phyloP scores from a whole-genome alignment of 1,139 yeast species.

The Debaryomyces coudertii region DNA sequence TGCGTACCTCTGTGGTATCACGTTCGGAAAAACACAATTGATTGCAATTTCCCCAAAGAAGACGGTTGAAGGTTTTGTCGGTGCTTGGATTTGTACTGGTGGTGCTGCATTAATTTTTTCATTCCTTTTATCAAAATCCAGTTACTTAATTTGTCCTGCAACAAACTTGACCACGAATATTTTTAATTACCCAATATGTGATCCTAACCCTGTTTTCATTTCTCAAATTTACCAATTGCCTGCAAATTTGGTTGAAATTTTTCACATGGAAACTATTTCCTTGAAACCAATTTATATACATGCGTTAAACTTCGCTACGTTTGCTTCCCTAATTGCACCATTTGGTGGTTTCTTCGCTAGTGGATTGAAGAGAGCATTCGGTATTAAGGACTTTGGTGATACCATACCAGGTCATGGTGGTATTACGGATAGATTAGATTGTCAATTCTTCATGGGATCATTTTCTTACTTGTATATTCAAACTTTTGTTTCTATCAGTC shows the following conservation, averaged over 20 bases:
- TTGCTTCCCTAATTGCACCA: slow-evolving; percentile 97
- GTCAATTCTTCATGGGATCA: slow-evolving; percentile 97
- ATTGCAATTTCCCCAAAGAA: slow-evolving; percentile 95
- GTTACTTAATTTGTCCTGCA: slow-evolving; percentile 89
- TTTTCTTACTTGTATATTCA: slow-evolving; percentile 91
- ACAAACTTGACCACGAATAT: slow-evolving; percentile 59
- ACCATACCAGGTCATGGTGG: slow-evolving; percentile 89
- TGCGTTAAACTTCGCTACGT: slow-evolving; percentile 81
- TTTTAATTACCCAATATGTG: slow-evolving; percentile 60
- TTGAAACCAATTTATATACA: slow-evolving; percentile 90
- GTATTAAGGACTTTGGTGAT: slow-evolving; percentile 56
- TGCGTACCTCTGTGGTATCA: slow-evolving; percentile 96
- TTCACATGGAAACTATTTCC: slow-evolving; percentile 51
- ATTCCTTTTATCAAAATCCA: slow-evolving; percentile 61
- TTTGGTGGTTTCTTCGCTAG: slow-evolving; percentile 98
- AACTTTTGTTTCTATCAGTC: slow-evolving; percentile 79
- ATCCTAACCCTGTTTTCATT: slow-evolving; percentile 82
- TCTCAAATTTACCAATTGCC: slow-evolving; percentile 82
- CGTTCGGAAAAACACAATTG: slow-evolving; percentile 91
- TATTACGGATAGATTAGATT: slow-evolving; percentile 94
- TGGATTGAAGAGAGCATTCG: slow-evolving; percentile 95
- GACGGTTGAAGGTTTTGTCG: slow-evolving; percentile 95
- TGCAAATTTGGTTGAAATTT: slow-evolving; percentile 55
- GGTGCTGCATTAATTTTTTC: slow-evolving; percentile 71
- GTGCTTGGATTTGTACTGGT: slow-evolving; percentile 96